These are phyloP conservation scores for Rhodotorula kratochvilovae DNA, from an alignment of 768 basidiomycete species.

Conservation along the genomic window DNA sequence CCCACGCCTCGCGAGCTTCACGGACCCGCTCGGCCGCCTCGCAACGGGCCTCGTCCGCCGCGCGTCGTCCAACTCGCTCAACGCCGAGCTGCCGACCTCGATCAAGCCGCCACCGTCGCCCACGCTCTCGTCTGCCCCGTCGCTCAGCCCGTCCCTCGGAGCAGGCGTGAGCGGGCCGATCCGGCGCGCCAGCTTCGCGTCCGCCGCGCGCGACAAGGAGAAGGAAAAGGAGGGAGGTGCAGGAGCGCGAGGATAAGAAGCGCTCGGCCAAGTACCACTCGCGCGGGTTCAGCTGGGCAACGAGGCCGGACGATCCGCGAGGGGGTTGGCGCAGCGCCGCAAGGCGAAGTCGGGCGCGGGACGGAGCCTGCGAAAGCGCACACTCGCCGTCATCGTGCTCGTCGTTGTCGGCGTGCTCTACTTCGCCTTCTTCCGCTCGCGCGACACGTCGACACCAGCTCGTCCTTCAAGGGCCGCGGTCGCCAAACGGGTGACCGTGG, in stretches of 20 bases:
- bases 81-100: slow-evolving; percentile 22
- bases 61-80: slow-evolving; percentile 21
- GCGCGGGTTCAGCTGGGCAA: slow-evolving; percentile 26
- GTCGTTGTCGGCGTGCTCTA: background rate
- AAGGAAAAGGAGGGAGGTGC: slow-evolving; percentile 27
- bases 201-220: slow-evolving; percentile 33
- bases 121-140: background rate
- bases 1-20: slow-evolving; percentile 22
- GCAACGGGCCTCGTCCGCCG: slow-evolving; percentile 31
- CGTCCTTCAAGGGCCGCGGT: too few relatives aligned
- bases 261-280: slow-evolving; percentile 8
- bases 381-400: background rate
- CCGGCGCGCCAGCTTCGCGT: slow-evolving; percentile 19
- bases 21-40: slow-evolving; percentile 33
- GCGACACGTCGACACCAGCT: fast-evolving
- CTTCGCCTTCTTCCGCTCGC: background rate
- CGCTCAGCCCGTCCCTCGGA: slow-evolving; percentile 8
- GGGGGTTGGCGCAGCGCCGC: background rate
- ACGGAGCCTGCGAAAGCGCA: background rate
- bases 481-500: background rate
- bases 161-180: background rate
- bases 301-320: background rate
- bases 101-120: slow-evolving; percentile 22
- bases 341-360: background rate
- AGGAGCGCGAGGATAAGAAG: slow-evolving; percentile 24